Base-by-base conservation (phyloP, 1,139 yeast species). In the Schwanniomyces etchellsii region DNA sequence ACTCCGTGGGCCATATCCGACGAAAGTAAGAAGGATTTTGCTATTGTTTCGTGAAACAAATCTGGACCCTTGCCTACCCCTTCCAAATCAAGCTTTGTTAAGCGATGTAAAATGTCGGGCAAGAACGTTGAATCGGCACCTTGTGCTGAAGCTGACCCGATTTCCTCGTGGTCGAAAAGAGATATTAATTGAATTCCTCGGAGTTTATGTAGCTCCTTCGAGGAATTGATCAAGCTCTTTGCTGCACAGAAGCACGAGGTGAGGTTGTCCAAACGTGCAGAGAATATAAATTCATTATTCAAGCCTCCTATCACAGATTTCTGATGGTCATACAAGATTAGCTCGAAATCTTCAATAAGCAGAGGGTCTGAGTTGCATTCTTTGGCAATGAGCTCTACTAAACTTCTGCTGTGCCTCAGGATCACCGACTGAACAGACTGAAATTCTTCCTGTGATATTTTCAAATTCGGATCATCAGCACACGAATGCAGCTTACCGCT, bases 1-100 rank as follows among this genome's bases (percentile, higher is more conserved):
- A 89, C 81, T 18, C 96, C 97, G 51, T 91, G 98, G 1, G 97
- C 96, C 79, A 86, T 91, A 53, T 91, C 98, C 0, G 96, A 86
- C 0, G 97, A 89, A 31, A 91, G 59, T 44, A 91, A 71, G 57
- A 91, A 89, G 1, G 97, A 86, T 51, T 80, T 82, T 10, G 95
- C 74, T 59, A 82, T 73, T 1, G 86, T 60, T 51, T 81, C 80
- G 42, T 74, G 72, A 40, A 75, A 72, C 29, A 57, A 52, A 45
- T 52, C 42, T 3, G 28, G 35, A 3, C 30, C 31, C 1, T 15
- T 11, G 4, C 14, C 16, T 6, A 26, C 11, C 4, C 43, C 43
- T 15, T 43, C 44, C 27, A 53, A 50, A 37, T 52, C 46, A 14
- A 74, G 50, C 5, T 65, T 59, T 4, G 88, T 72, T 32, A 88